A percentile compares a stretch with the other conserved stretches of the same genome.
Conservation (phyloP, 768 basidiomycete species). For the Fomitopsis pulvina region DNA sequence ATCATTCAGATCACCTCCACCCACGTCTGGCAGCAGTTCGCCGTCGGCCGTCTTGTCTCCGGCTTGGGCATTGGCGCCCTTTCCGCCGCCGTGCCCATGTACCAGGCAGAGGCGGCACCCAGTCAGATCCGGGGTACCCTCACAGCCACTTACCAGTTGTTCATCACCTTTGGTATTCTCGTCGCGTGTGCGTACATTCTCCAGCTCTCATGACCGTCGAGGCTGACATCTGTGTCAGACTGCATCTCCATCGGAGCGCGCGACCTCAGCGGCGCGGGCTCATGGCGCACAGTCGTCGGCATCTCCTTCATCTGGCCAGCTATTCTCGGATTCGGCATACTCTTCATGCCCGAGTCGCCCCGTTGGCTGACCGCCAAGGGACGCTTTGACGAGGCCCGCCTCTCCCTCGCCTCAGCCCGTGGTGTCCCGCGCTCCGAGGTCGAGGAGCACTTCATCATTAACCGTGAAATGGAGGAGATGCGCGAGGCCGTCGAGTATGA, state of each 20-base stretch:
- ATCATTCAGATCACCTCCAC: conserved; percentile 49
- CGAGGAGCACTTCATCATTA: conserved; percentile 34
- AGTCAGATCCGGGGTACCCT: conserved; percentile 64
- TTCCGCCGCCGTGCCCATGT: conserved; percentile 65
- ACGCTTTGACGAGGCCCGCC: conserved; percentile 40
- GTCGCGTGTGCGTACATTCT: conserved; percentile 42
- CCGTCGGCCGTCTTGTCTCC: conserved; percentile 56
- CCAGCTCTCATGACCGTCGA: neutral
- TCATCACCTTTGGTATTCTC: conserved; percentile 67
- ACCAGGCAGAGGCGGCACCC: conserved; percentile 70
- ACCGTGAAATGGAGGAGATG: conserved; percentile 49
- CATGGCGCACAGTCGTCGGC: conserved; percentile 59
- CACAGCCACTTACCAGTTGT: conserved; percentile 41
- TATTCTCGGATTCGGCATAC: conserved; percentile 55
- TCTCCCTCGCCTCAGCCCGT: conserved; percentile 40
- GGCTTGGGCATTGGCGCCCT: conserved; percentile 67
- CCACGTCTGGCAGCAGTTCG: conserved; percentile 57
- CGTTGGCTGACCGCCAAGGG: conserved; percentile 51
- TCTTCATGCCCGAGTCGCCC: conserved; percentile 66
- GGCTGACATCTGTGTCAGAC: conserved; percentile 28
- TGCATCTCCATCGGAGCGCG: conserved; percentile 68
- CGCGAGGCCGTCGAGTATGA: conserved; percentile 44
- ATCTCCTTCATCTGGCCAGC: conserved; percentile 57
- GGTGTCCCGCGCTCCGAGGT: conserved; percentile 39
- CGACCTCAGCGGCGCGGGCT: conserved; percentile 34